A percentile compares a stretch with the other conserved stretches of the same genome.
Evolutionary conservation across 805 yeast species (phyloP).

Genomic region (Starmerella kuoi): DNA sequence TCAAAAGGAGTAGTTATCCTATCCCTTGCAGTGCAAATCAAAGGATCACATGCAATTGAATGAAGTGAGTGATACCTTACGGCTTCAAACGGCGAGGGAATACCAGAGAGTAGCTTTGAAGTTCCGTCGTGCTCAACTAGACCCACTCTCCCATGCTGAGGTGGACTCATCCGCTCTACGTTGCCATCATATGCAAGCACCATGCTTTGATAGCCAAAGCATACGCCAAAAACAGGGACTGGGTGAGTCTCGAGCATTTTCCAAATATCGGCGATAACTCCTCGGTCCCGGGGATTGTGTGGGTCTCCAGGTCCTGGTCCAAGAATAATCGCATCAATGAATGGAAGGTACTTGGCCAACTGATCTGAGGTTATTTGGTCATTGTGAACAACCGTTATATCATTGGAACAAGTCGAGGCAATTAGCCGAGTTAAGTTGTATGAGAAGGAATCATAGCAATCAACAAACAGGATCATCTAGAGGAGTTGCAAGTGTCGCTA

Average conservation of each 20-base stretch:
- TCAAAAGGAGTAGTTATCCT: background rate
- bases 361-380: conserved; percentile 36
- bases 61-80: conserved; percentile 85
- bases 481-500: background rate
- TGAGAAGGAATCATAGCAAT: conserved; percentile 92
- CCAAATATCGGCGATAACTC: conserved; percentile 54
- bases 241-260: conserved; percentile 25
- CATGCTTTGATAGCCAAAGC: conserved; percentile 83
- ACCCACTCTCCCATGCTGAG: conserved; percentile 81
- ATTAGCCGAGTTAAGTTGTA: conserved; percentile 61
- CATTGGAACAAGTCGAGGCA: conserved; percentile 34
- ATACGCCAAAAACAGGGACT: conserved; percentile 76
- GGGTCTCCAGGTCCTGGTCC: conserved; percentile 99
- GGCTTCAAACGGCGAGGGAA: conserved; percentile 41
- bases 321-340: conserved; percentile 63
- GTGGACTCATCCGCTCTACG: conserved; percentile 41
- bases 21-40: conserved; percentile 3
- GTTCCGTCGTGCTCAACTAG: conserved; percentile 30
- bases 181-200: conserved; percentile 49
- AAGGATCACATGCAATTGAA: conserved; percentile 28
- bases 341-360: conserved; percentile 35
- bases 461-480: conserved; percentile 50
- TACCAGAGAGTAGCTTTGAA: conserved; percentile 33
- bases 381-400: conserved; percentile 50
- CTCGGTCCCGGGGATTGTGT: conserved; percentile 46